A percentile compares a stretch with the other conserved stretches of the same genome.
These are phyloP conservation scores for Apostasia shenzhenica DNA, from an alignment of 106 monocot genomes.

Conservation along the genomic window DNA sequence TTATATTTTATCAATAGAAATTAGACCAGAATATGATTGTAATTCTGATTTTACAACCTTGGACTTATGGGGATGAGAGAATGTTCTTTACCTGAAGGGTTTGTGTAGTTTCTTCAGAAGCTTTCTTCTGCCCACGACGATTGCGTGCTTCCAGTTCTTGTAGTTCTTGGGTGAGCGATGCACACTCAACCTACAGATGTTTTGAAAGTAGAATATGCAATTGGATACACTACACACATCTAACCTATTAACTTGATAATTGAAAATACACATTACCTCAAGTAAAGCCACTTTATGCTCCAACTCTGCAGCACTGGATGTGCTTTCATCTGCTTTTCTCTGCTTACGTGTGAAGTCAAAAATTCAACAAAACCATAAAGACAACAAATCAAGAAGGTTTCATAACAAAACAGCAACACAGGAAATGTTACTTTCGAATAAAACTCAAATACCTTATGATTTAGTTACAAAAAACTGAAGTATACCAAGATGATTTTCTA, in stretches of 20 bases:
- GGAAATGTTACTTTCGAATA: neutral
- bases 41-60: no score
- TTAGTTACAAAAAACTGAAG: neutral
- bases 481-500: neutral
- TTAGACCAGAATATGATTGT: no score
- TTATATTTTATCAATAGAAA: no score
- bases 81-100: conserved; percentile 58
- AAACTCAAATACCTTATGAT: neutral
- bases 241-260: neutral
- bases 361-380: neutral
- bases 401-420: neutral
- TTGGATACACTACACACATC: neutral
- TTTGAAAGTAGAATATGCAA: neutral
- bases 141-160: conserved; percentile 82
- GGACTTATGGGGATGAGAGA: no score
- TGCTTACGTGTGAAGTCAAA: conserved; percentile 20
- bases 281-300: conserved; percentile 96
- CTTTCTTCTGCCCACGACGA: conserved; percentile 86
- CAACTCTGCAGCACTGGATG: conserved; percentile 76
- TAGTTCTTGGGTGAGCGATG: conserved; percentile 77
- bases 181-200: conserved; percentile 70
- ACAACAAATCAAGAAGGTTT: neutral
- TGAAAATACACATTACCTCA: conserved; percentile 43
- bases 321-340: conserved; percentile 89
- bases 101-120: conserved; percentile 88